Evolutionary conservation across 495 filamentous ascomycete species (phyloP), one percentile per base, ranked within the genome.

Genomic region (Podospora bellae-mahoneyi): DNA sequence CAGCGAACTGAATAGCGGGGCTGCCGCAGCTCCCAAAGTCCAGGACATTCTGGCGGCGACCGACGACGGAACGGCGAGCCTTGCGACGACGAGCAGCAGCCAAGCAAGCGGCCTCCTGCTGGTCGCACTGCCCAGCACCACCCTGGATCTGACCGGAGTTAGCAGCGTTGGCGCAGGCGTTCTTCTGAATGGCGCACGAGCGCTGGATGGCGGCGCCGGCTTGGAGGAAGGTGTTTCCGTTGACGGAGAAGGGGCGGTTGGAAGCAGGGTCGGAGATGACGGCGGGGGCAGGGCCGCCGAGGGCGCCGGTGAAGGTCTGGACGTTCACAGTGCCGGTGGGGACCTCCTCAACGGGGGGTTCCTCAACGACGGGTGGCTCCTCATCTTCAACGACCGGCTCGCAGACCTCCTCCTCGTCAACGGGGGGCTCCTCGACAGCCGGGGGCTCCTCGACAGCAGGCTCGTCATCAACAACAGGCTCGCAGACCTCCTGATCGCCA

Each of bases 111-210:
- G 69, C 58, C 71, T 84, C 75, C 77, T 85, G 84, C 9, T 78
- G 66, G 10, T 82, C 80, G 78, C 84, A 86, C 75, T 87, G 80
- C 7, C 68, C 70, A 16, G 81, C 78, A 62, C 76, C 79, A 64
- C 77, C 77, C 26, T 62, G 34, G 67, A 82, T 62, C 64, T 76
- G 68, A 20, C 84, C 83, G n/a, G 78, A 68, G 79, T 87, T 86
- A 69, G 80, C 84, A 5, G 81, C 83, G 74, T 86, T 82, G 66
- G 83, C 76, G 78, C 85, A 87, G 18, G 79, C 80, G 75, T 85
- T 87, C 79, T 86, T 83, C 74, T 87, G 85, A 23, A 85, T 73
- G 66, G 81, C 77, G 77, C 84, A 87, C 1, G 82, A 85, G 19
- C 85, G 80, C 76, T 82, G 78, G 65, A 85, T 73, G 26, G 85